These are phyloP conservation scores for Phaeophleospora eucalypticola DNA, from an alignment of 2,329 filamentous ascomycete genomes.

Conservation along the genomic window DNA sequence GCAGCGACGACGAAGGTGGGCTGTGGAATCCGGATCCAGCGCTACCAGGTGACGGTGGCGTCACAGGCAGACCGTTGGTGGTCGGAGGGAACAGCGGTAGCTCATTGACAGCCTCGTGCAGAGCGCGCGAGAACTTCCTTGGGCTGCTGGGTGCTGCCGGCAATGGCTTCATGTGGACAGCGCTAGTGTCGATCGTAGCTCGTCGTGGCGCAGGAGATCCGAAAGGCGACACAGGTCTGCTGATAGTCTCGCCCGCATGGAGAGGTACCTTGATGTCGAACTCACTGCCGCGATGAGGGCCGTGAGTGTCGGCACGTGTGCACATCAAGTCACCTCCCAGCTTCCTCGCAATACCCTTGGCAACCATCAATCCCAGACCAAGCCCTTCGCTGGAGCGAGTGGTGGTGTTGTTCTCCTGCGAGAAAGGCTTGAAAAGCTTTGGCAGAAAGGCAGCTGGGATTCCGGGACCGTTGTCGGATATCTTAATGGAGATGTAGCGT, in stretches of 20 bases:
- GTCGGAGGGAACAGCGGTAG: conserved; percentile 3
- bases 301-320: conserved; percentile 58
- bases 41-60: conserved; percentile 21
- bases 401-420: conserved; percentile 63
- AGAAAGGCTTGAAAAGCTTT: conserved; percentile 66
- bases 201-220: conserved; percentile 40
- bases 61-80: conserved; percentile 3
- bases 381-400: conserved; percentile 65
- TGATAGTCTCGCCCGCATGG: conserved; percentile 48
- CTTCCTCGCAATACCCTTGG: conserved; percentile 65
- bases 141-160: conserved; percentile 22
- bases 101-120: conserved; percentile 21
- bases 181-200: conserved; percentile 8
- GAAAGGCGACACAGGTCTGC: conserved; percentile 50
- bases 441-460: conserved; percentile 64
- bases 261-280: conserved; percentile 66
- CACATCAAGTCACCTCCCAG: conserved; percentile 65
- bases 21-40: conserved; percentile 6
- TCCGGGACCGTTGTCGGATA: conserved; percentile 64
- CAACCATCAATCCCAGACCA: conserved; percentile 66
- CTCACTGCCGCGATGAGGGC: conserved; percentile 59
- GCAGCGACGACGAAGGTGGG: conserved; percentile 15
- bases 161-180: conserved; percentile 13
- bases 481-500: conserved; percentile 57
- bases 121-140: conserved; percentile 21